Conservation (phyloP, 176 grass and related monocot species). For the Phragmites australis region DNA sequence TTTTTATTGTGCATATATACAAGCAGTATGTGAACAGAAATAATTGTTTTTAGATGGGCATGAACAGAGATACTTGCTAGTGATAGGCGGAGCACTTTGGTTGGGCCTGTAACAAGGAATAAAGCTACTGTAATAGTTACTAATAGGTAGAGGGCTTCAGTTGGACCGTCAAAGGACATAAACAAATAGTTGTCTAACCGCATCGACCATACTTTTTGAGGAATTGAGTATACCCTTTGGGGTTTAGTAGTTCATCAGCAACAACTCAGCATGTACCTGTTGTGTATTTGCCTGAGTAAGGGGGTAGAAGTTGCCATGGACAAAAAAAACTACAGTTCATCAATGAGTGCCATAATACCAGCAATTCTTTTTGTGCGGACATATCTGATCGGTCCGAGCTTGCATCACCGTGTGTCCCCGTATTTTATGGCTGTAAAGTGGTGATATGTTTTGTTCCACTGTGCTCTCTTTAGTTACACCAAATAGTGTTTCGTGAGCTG, state of each 20-base stretch:
- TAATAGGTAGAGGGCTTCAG: neutral
- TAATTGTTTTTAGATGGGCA: neutral
- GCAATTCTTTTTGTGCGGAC: neutral
- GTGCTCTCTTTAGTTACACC: neutral
- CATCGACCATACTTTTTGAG: neutral
- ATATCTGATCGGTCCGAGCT: neutral
- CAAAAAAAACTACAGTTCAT: neutral
- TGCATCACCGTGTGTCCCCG: neutral
- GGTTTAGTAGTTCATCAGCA: neutral
- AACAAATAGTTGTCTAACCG: neutral
- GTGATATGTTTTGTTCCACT: neutral
- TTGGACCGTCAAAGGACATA: neutral
- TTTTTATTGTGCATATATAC: slow-evolving; percentile 5
- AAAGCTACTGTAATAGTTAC: neutral
- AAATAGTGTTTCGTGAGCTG: neutral
- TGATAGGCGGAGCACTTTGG: neutral
- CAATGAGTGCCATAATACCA: neutral
- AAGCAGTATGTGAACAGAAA: neutral
- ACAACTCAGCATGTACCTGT: neutral
- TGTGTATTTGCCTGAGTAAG: neutral
- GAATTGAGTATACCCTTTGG: neutral
- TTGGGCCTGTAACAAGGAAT: neutral
- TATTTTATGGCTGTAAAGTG: neutral
- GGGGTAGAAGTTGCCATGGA: neutral
- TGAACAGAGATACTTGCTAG: neutral